A percentile compares a stretch with the other conserved stretches of the same genome.
These are phyloP conservation scores for Cercospora citrullina DNA, from an alignment of 2,329 filamentous ascomycete genomes.

Conservation along the genomic window DNA sequence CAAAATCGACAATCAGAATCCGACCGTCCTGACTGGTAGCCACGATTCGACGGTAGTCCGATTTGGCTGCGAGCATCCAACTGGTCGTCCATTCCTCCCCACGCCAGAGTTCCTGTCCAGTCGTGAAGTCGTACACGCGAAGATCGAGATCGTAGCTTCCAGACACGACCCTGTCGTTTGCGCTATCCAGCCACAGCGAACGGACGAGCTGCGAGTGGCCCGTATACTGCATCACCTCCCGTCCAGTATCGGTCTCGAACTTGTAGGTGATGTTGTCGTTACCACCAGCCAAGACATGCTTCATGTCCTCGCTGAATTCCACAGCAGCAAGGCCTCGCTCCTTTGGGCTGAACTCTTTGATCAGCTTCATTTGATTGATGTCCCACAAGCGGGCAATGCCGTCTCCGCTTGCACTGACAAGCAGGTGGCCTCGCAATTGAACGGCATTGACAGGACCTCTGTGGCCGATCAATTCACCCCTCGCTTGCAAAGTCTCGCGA, in stretches of 20 bases:
- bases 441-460: constrained; percentile 93
- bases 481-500: constrained; percentile 70
- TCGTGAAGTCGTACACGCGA: constrained; percentile 87
- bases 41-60: constrained; percentile 90
- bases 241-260: constrained; percentile 89
- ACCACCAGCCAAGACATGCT: constrained; percentile 87
- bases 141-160: constrained; percentile 95
- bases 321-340: constrained; percentile 93
- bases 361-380: constrained; percentile 79
- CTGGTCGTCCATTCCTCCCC: constrained; percentile 95
- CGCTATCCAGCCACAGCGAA: constrained; percentile 84
- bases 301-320: constrained; percentile 94
- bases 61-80: constrained; percentile 96
- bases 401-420: constrained; percentile 92
- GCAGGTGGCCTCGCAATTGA: constrained; percentile 86
- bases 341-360: constrained; percentile 86
- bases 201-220: constrained; percentile 86
- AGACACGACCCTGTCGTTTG: constrained; percentile 82
- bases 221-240: constrained; percentile 74
- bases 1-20: constrained; percentile 93
- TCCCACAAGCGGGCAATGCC: constrained; percentile 95
- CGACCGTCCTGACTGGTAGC: constrained; percentile 93
- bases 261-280: constrained; percentile 96
- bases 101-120: constrained; percentile 73
- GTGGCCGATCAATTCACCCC: constrained; percentile 82